phyloP scores from a whole-genome alignment of 2,329 filamentous ascomycete species.

The Stagonosporopsis chrysanthemi region DNA sequence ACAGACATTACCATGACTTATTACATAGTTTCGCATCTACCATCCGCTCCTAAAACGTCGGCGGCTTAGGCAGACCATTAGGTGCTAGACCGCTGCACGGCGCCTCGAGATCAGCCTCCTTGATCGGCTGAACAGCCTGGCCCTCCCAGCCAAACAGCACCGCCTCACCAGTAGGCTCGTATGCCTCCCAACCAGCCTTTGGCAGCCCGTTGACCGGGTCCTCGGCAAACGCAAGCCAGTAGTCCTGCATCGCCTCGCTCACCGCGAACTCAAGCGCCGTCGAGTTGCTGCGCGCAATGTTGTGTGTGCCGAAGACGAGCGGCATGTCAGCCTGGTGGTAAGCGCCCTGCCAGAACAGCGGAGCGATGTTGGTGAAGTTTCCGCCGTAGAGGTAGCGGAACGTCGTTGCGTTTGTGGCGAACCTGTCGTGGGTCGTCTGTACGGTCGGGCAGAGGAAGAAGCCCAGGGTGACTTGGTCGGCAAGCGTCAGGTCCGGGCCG shows the following conservation, averaged over 20 bases:
- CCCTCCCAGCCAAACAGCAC: slow-evolving; percentile 32
- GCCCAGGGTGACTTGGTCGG: slow-evolving; percentile 31
- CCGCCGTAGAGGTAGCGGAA: slow-evolving; percentile 51
- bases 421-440: slow-evolving; percentile 38
- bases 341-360: slow-evolving; percentile 46
- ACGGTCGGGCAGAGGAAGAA: slow-evolving; percentile 43
- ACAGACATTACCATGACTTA: background rate
- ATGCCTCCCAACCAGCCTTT: slow-evolving; percentile 44
- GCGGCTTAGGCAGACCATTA: slow-evolving; percentile 20
- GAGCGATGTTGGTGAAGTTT: slow-evolving; percentile 47
- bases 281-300: slow-evolving; percentile 34
- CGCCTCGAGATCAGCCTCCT: slow-evolving; percentile 28
- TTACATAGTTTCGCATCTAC: background rate
- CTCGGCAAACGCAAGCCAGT: slow-evolving; percentile 46
- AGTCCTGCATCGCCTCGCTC: slow-evolving; percentile 49
- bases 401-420: slow-evolving; percentile 33
- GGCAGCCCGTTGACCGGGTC: slow-evolving; percentile 42
- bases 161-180: slow-evolving; percentile 33
- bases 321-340: slow-evolving; percentile 48
- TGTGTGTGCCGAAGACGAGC: slow-evolving; percentile 48
- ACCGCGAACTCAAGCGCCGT: slow-evolving; percentile 42
- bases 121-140: slow-evolving; percentile 28
- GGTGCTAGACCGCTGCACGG: slow-evolving; percentile 24
- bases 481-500: slow-evolving; percentile 33
- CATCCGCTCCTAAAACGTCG: background rate